phyloP scores from a whole-genome alignment of 768 basidiomycete species.

The Rhizopogon roseolus region DNA sequence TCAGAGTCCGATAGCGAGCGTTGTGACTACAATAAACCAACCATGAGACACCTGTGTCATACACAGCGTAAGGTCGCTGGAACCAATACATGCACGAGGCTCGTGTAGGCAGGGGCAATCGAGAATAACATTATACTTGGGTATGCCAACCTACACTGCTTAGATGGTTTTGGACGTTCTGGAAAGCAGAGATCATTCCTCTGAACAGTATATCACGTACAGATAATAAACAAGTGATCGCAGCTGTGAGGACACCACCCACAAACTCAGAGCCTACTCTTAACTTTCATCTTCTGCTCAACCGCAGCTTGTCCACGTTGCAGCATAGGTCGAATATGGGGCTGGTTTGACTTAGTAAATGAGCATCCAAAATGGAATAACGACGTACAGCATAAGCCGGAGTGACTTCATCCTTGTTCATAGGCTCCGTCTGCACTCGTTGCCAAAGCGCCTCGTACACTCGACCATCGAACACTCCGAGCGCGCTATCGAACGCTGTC shows the following conservation, averaged over 20 bases:
- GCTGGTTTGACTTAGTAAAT: constrained; percentile 14
- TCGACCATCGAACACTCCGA: constrained; percentile 59
- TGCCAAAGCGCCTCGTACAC: constrained; percentile 69
- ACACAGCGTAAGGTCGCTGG: too few relatives aligned
- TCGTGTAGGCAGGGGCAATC: too few relatives aligned
- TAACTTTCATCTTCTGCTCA: neutral
- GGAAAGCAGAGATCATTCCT: too few relatives aligned
- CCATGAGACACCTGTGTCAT: too few relatives aligned
- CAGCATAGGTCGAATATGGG: constrained; percentile 50
- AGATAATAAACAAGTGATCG: neutral
- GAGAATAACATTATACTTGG: neutral
- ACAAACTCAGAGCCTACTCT: neutral
- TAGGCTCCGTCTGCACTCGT: constrained; percentile 51
- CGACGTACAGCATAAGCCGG: constrained; percentile 51
- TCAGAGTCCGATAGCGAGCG: too few relatives aligned
- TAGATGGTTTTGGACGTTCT: too few relatives aligned
- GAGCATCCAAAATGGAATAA: neutral
- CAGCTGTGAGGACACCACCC: neutral
- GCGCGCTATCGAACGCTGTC: constrained; percentile 34
- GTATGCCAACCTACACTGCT: neutral
- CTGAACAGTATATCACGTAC: neutral
- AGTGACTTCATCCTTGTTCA: constrained; percentile 48
- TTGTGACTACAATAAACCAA: too few relatives aligned
- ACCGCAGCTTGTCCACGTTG: constrained; percentile 39
- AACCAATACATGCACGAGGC: too few relatives aligned